Base-by-base conservation (phyloP, 305 asterid genomes). In the Striga hermonthica region DNA sequence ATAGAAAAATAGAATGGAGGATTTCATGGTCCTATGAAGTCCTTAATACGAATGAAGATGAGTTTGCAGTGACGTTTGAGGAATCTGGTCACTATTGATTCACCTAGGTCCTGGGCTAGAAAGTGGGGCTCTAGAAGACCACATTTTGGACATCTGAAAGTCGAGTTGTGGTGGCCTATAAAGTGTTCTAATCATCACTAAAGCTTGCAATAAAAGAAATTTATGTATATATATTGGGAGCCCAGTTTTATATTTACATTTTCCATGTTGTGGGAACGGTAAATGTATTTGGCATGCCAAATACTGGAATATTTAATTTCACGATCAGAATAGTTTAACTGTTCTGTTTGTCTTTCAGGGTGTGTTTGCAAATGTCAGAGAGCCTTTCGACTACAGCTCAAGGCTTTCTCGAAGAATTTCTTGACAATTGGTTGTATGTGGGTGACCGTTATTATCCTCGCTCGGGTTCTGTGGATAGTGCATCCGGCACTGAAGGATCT, bases 381-480 rank as follows among this genome's bases (percentile, higher is more conserved):
- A 74, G 80, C 76, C 79, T 76, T 56, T 72, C 73, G 15, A 53
- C 78, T 54, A 71, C 50, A 76, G 86, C 80, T 74, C 82, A 85
- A 73, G 85, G 73, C 65, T 69, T 68, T 76, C 86, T 91, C 45
- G 87, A 80, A 82, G 98, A 91, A 53, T 91, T 78, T 76, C 80
- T 91, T 53, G 49, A 68, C 78, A 83, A 58, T 72, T 91, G 96
- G 96, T 74, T 63, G 40, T 83, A 71, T 69, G 73, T 65, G 65
- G 85, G 79, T 69, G 86, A 66, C 60, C 78, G 75, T 62, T 82
- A 76, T 76, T 80, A 72, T 76, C 76, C 82, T 62, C 65, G 60
- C 48, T 58, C 65, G 10, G 73, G 68, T 36, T 57, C 57, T 64
- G 84, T 76, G 57, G 74, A 58, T 67, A 71, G 58, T 60, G 66